phyloP scores from a whole-genome alignment of 495 filamentous ascomycete genomes.

The Tetracladium marchalianum region DNA sequence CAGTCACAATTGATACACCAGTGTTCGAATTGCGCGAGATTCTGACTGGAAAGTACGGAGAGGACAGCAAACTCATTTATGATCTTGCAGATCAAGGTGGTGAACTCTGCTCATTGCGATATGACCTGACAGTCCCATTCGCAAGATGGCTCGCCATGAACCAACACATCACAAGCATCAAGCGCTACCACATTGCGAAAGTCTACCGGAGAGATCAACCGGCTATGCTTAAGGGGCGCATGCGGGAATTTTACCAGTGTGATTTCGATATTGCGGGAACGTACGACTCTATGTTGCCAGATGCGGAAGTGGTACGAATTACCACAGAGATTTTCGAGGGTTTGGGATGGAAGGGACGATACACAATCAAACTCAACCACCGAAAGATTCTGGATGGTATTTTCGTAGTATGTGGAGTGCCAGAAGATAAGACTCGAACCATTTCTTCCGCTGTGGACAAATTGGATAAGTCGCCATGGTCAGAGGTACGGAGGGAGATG shows the following conservation, averaged over 20 bases:
- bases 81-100: slow-evolving; percentile 80
- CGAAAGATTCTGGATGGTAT: slow-evolving; percentile 89
- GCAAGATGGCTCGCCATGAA: slow-evolving; percentile 86
- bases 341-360: slow-evolving; percentile 60
- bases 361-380: slow-evolving; percentile 90
- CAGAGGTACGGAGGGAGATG: slow-evolving; percentile 87
- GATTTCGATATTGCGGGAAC: slow-evolving; percentile 92
- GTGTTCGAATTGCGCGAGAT: slow-evolving; percentile 73
- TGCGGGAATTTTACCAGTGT: slow-evolving; percentile 97
- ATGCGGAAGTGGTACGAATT: slow-evolving; percentile 85
- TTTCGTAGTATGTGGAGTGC: slow-evolving; percentile 85
- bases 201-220: slow-evolving; percentile 77
- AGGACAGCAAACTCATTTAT: slow-evolving; percentile 87
- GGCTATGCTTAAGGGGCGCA: slow-evolving; percentile 74
- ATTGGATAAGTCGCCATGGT: slow-evolving; percentile 87
- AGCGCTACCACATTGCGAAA: slow-evolving; percentile 84
- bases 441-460: slow-evolving; percentile 94
- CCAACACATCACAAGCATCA: slow-evolving; percentile 59
- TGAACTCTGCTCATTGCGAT: slow-evolving; percentile 75
- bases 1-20: slow-evolving; percentile 76
- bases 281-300: slow-evolving; percentile 90
- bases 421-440: slow-evolving; percentile 69
- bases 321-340: slow-evolving; percentile 76
- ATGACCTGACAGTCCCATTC: slow-evolving; percentile 88
- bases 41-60: slow-evolving; percentile 81